Evolutionary conservation across 2,329 filamentous ascomycete species (phyloP).

Genomic region (Trichoderma sp.): DNA sequence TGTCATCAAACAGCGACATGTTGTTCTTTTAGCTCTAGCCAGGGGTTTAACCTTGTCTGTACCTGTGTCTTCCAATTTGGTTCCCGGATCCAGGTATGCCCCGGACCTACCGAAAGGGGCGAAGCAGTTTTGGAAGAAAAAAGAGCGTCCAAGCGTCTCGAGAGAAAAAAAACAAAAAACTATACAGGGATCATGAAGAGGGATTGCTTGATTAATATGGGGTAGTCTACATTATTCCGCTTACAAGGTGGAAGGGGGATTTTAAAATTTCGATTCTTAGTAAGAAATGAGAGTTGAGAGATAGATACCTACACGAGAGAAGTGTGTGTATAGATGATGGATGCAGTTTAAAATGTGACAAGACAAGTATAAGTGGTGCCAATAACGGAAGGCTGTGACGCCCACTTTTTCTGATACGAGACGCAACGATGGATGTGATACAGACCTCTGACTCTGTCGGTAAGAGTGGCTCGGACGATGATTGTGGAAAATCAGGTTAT

Average conservation of each 20-base stretch:
- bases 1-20: background rate
- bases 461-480: background rate
- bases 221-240: background rate
- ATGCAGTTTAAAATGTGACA: background rate
- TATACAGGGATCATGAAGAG: background rate
- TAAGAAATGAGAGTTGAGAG: background rate
- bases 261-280: background rate
- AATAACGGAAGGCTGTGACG: background rate
- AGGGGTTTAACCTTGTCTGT: background rate
- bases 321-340: background rate
- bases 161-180: no score
- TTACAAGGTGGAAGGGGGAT: background rate
- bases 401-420: constrained; percentile 15
- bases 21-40: background rate
- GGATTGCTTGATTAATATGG: constrained; percentile 8
- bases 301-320: background rate
- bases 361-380: background rate
- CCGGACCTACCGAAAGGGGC: constrained; percentile 14
- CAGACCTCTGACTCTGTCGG: background rate
- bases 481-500: background rate
- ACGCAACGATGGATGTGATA: background rate
- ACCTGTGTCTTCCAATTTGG: background rate
- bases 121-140: constrained; percentile 5
- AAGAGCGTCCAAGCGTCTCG: background rate
- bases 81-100: background rate